These are phyloP conservation scores for Auxenochlorella pyrenoidosa DNA, from an alignment of 139 green algal species.

Conservation along the genomic window DNA sequence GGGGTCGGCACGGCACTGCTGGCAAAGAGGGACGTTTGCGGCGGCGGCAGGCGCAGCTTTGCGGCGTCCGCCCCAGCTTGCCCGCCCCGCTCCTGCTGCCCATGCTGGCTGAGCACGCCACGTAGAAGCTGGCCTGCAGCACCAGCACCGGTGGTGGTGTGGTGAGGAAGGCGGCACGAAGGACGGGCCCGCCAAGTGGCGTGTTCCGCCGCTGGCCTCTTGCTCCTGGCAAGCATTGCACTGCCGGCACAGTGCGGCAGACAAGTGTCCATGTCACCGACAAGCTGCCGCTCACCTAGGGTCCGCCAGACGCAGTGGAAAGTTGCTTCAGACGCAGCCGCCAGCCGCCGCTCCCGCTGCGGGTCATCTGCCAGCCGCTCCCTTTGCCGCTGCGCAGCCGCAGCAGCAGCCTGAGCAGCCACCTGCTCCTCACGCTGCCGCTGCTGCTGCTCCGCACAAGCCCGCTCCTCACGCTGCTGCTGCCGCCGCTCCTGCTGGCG, in stretches of 20 bases:
- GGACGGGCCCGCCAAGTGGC: too few species aligned
- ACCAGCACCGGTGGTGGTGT: too few species aligned
- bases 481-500: conserved; percentile 22
- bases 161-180: background rate
- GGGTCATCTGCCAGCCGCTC: background rate
- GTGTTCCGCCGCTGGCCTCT: background rate
- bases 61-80: background rate
- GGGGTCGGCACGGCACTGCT: background rate
- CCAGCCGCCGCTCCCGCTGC: background rate
- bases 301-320: conserved; percentile 20
- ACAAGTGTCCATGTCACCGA: too few species aligned
- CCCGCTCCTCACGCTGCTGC: conserved; percentile 8
- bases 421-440: background rate
- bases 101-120: background rate
- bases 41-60: conserved; percentile 12
- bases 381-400: background rate
- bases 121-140: background rate
- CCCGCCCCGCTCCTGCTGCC: background rate
- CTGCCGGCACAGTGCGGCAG: too few species aligned
- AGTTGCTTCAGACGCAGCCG: background rate
- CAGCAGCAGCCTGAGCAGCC: background rate
- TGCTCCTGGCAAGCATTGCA: background rate
- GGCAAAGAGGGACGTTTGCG: background rate
- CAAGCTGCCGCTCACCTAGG: background rate
- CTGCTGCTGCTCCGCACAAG: background rate